Base-by-base conservation (phyloP, 2,329 filamentous ascomycete species). In the Hymenoscyphus repandus region DNA sequence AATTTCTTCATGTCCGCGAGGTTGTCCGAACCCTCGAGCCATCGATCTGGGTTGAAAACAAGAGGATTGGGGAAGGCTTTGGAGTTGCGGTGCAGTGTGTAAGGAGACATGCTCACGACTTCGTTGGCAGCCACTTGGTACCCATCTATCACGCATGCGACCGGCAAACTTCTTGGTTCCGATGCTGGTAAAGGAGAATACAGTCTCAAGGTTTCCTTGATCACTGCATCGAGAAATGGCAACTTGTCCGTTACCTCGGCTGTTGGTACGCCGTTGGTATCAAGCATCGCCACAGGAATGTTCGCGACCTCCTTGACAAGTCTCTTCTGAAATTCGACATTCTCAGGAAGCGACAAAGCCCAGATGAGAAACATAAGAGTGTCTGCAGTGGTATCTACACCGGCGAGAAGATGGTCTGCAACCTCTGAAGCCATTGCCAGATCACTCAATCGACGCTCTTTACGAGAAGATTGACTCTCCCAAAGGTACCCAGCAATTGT, bases 341-440 rank as follows among this genome's bases (percentile, higher is more conserved):
- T 68, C 31, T 70, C 65, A 0, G 70, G 71, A 1, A 68, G 65
- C 0, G 76, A 79, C 1, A 80, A 66, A 0, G 70, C 64, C 72
- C 74, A 78, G 12, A 79, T 64, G 0, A 72, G 60, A 51, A 76
- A 78, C 70, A 76, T 76, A 1, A 77, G 52, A 0, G 74, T 74
- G 45, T 79, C 74, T 20, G 73, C 73, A 0, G 75, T 78, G 0
- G 76, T 79, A 50, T 79, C 74, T 9, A 78, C 75, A 0, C 75
- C 76, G 0, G 76, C 77, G 0, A 75, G 65, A 11, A 79, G 68
- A 51, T 80, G 77, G 48, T 80, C 77, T 1, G 76, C 75, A 11
- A 68, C 71, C 60, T 80, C 77, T 0, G 75, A 75, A 0, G 77
- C 77, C 36, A 76, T 73, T 17, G 77, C 73, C 6, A 76, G 56